phyloP scores from a whole-genome alignment of 106 monocot genomes.

The Apostasia shenzhenica region DNA sequence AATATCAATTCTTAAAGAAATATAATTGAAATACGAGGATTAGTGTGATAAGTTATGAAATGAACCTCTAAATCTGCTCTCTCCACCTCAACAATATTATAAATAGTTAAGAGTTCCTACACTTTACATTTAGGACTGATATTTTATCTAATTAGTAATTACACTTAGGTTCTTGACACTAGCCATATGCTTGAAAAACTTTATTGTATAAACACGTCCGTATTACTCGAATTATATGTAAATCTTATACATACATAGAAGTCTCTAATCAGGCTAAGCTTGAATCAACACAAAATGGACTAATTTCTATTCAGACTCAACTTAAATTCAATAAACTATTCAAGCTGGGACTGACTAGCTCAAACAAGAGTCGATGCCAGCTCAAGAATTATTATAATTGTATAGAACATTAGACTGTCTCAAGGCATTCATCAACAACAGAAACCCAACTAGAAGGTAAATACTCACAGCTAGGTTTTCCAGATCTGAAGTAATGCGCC shows the following conservation, averaged over 20 bases:
- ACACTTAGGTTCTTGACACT: neutral
- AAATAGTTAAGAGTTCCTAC: neutral
- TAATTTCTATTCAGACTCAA: neutral
- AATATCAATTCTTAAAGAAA: neutral
- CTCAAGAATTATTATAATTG: neutral
- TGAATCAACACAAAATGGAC: neutral
- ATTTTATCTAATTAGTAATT: neutral
- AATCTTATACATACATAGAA: too few species aligned
- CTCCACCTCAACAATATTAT: neutral
- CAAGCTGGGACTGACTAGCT: too few species aligned
- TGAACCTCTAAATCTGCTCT: too few species aligned
- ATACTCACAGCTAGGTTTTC: constrained; percentile 56
- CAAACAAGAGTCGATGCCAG: neutral
- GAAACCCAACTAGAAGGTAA: neutral
- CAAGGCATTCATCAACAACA: neutral
- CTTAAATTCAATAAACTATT: neutral
- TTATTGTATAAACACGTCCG: too few species aligned
- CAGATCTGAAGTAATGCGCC: constrained; percentile 46
- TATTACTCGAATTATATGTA: too few species aligned
- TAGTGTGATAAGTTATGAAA: too few species aligned
- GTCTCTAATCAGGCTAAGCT: too few species aligned
- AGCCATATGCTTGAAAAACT: too few species aligned
- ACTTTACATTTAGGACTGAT: neutral
- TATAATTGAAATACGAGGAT: neutral
- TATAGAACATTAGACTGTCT: too few species aligned